These are phyloP conservation scores for Arctium lappa DNA, from an alignment of 129 eudicot genomes.

Conservation along the genomic window DNA sequence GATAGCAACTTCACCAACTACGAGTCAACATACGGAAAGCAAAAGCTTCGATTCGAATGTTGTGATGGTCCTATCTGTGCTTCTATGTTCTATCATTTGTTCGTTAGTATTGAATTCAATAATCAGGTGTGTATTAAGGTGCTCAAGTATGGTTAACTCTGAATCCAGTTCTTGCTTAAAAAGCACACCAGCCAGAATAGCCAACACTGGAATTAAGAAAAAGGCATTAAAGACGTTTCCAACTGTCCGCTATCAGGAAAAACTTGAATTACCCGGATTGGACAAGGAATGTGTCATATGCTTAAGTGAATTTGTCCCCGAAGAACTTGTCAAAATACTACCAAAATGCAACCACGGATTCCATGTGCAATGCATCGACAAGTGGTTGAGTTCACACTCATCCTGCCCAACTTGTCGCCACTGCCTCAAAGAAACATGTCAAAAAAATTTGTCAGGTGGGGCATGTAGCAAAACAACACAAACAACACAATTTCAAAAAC, in stretches of 20 bases:
- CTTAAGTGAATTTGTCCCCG: conserved; percentile 51
- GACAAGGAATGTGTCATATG: conserved; percentile 73
- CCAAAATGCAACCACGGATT: conserved; percentile 91
- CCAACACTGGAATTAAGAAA: conserved; percentile 62
- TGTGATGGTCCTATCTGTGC: conserved; percentile 77
- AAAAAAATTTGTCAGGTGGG: conserved; percentile 41
- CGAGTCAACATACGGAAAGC: conserved; percentile 21
- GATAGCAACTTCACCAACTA: conserved; percentile 14
- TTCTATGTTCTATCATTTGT: conserved; percentile 71
- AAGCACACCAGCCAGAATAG: conserved; percentile 19
- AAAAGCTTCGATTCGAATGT: conserved; percentile 69
- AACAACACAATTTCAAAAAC: neutral
- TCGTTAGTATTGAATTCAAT: conserved; percentile 67
- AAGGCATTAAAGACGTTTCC: conserved; percentile 69
- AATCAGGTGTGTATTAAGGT: conserved; percentile 63
- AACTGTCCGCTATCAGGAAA: conserved; percentile 36
- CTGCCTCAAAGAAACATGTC: conserved; percentile 59
- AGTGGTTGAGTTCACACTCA: conserved; percentile 69
- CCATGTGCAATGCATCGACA: conserved; percentile 70
- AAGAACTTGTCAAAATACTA: conserved; percentile 48
- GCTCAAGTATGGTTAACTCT: conserved; percentile 36
- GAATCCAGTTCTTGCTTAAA: neutral
- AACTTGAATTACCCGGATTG: conserved; percentile 53
- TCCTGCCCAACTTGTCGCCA: conserved; percentile 91
- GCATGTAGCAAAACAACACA: conserved; percentile 10